These are phyloP conservation scores for Aspergillus bombycis DNA, from an alignment of 2,329 filamentous ascomycete species.

Conservation along the genomic window DNA sequence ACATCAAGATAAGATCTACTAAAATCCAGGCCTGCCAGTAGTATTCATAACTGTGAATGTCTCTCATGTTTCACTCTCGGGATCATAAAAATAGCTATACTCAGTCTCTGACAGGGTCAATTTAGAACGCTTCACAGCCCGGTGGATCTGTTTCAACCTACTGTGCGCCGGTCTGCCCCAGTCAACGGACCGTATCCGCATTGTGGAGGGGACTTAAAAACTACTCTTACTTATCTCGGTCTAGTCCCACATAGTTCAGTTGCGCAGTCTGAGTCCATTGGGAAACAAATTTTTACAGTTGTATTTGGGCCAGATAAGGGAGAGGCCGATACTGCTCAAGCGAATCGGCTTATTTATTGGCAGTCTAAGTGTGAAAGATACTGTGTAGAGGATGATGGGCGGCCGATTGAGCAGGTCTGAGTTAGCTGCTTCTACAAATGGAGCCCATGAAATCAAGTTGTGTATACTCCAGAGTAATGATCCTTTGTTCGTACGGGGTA, in stretches of 20 bases:
- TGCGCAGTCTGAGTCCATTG: background rate
- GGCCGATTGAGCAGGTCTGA: background rate
- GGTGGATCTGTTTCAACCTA: constrained; percentile 16
- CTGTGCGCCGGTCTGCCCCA: constrained; percentile 17
- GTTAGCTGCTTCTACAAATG: background rate
- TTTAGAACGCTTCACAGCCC: background rate
- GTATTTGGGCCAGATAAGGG: background rate
- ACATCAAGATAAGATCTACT: background rate
- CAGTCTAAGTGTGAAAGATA: background rate
- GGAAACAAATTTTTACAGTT: background rate
- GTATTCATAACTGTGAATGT: background rate
- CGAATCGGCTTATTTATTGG: background rate
- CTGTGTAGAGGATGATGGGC: background rate
- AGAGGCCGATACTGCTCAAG: background rate
- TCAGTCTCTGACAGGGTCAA: background rate
- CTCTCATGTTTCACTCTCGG: background rate
- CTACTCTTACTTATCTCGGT: background rate
- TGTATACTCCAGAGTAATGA: too few species aligned
- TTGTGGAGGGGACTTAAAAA: constrained; percentile 8
- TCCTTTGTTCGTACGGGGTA: background rate
- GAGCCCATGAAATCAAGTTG: background rate
- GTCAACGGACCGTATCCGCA: constrained; percentile 19
- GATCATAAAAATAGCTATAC: background rate
- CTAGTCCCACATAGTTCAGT: background rate
- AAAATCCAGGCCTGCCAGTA: background rate